Evolutionary conservation across 352 stramenopile species (phyloP).

Genomic region (Pythium graminicola): DNA sequence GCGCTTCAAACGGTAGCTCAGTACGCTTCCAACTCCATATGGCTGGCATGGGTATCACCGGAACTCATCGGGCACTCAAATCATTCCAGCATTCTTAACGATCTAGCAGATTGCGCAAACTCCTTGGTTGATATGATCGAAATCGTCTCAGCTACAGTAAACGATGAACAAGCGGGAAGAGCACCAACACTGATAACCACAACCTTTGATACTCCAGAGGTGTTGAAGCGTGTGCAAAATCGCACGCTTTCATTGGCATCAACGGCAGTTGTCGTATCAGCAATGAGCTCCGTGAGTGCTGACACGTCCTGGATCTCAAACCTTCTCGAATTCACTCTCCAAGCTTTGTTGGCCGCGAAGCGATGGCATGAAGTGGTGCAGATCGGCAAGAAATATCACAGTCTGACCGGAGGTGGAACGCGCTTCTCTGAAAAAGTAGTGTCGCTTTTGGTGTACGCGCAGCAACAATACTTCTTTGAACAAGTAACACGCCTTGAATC

Average conservation of each 20-base stretch:
- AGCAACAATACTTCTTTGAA: slow-evolving; percentile 45
- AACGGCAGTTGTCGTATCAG: slow-evolving; percentile 32
- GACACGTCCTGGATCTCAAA: slow-evolving; percentile 46
- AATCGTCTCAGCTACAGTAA: slow-evolving; percentile 13
- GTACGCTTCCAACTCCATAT: slow-evolving; percentile 53
- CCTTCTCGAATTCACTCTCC: slow-evolving; percentile 36
- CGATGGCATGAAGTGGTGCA: slow-evolving; percentile 52
- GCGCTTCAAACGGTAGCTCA: slow-evolving; percentile 45
- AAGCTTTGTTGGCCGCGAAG: slow-evolving; percentile 27
- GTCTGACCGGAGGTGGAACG: slow-evolving; percentile 28
- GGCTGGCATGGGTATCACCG: slow-evolving; percentile 45
- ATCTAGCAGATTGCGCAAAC: slow-evolving; percentile 32
- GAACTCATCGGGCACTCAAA: slow-evolving; percentile 18
- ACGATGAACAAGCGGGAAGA: slow-evolving; percentile 17
- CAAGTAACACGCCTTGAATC: slow-evolving; percentile 29
- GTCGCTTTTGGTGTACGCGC: slow-evolving; percentile 49
- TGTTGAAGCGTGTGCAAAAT: background rate
- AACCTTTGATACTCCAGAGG: background rate
- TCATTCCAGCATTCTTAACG: background rate
- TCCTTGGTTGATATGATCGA: slow-evolving; percentile 60
- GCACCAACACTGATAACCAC: background rate
- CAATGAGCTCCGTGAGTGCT: slow-evolving; percentile 28
- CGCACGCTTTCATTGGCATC: slow-evolving; percentile 23
- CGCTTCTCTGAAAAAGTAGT: slow-evolving; percentile 58
- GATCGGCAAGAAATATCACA: slow-evolving; percentile 47